Evolutionary conservation across 2,329 filamentous ascomycete species (phyloP), one percentile per base, ranked within the genome.

Genomic region (Cercospora sp.): DNA sequence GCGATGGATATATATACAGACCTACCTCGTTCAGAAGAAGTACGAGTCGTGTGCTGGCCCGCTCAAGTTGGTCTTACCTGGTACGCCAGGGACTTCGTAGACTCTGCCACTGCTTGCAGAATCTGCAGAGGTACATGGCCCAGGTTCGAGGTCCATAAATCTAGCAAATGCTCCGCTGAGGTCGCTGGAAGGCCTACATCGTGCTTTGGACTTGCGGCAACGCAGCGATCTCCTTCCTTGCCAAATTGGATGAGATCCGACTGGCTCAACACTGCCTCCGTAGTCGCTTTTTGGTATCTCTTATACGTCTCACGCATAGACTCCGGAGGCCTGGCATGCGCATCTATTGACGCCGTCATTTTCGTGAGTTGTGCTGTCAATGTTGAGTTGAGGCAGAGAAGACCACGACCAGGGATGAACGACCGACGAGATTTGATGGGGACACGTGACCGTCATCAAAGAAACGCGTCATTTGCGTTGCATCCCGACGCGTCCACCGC

Each of bases 251-350:
- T 57, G 12, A 74, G 63, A 30, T 65, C 70, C 3, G 62, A 16
- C 9, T 69, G 40, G 1, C 58, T 73, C 6, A 83, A 74, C n/a
- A 91, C 79, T 1, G 83, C 82, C 7, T 80, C 74, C 3, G 84
- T 79, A 0, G 88, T 85, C 43, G 87, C 83, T 71, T 86, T 90
- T 26, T 90, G 88, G 73, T 90, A 92, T 51, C 81, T 82, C 79
- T 97, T 97, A 87, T 93, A 97, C 64, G 88, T 82, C 57, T 85
- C 82, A 69, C 89, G 88, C 72, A 97, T 83, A 61, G 83, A 79
- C 12, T 89, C 87, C 3, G 93, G 91, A 1, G 93, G 92, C 74
- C 89, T 89, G 79, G 93, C 88, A 78, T 94, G 88, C 30, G 93
- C 90, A 79, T 97, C 91, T 2, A 94, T 82, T 24, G 58, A 13